Conservation (phyloP, 257 asterid genomes). For the Apocynum venetum region DNA sequence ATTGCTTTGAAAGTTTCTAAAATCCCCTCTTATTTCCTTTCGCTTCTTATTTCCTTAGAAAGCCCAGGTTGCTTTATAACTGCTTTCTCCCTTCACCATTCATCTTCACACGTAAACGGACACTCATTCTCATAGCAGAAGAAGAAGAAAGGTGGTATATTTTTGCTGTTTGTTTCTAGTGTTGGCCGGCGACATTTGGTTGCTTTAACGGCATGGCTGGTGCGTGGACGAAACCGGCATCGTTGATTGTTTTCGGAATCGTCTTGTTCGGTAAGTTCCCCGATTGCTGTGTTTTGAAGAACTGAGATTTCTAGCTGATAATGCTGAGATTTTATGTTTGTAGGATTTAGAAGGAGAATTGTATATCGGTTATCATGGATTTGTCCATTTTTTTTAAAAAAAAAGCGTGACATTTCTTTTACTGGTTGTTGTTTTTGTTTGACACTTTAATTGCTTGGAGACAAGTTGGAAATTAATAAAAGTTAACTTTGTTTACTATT, state of each 20-base stretch:
- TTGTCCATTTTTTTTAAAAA: background rate
- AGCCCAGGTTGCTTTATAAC: background rate
- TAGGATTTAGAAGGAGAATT: background rate
- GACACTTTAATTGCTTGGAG: background rate
- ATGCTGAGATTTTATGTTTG: background rate
- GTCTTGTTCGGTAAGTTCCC: slow-evolving; percentile 48
- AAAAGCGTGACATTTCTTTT: too few relatives aligned
- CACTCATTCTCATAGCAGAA: background rate
- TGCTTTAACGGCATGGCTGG: slow-evolving; percentile 41
- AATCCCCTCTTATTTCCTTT: background rate
- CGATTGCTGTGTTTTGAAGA: background rate
- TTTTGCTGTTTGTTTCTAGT: background rate
- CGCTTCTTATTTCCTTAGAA: background rate
- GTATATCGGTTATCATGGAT: background rate
- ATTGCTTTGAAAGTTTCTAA: background rate
- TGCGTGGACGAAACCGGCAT: slow-evolving; percentile 48
- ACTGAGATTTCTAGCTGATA: background rate
- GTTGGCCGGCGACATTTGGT: background rate
- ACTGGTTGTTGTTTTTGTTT: background rate
- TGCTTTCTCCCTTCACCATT: background rate
- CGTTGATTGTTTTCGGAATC: slow-evolving; percentile 40
- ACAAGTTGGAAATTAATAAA: background rate
- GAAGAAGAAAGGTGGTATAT: background rate
- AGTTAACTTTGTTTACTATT: background rate
- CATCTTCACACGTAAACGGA: slow-evolving; percentile 8